Percentiles rank a stretch among this genome's conserved stretches.
phyloP scores from a whole-genome alignment of 2,329 filamentous ascomycete species.

The Diplodia scrobiculata region DNA sequence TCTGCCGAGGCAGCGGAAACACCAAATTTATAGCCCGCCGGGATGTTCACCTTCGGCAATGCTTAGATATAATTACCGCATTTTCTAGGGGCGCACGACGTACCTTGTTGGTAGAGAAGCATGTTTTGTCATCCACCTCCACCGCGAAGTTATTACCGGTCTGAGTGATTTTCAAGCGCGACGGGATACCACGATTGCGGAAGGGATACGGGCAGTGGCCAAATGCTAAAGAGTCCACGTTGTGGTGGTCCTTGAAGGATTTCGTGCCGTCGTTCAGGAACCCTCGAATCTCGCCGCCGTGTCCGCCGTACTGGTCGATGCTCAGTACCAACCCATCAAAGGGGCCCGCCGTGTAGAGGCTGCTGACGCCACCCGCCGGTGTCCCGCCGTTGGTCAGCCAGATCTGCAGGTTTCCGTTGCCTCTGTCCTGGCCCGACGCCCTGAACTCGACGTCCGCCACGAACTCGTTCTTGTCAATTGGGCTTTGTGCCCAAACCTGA shows the following conservation, averaged over 20 bases:
- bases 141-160: conserved; percentile 69
- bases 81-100: conserved; percentile 12
- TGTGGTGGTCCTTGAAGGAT: conserved; percentile 74
- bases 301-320: conserved; percentile 78
- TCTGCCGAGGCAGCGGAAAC: conserved; percentile 86
- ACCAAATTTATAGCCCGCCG: conserved; percentile 79
- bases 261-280: conserved; percentile 90
- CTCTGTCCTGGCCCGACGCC: conserved; percentile 79
- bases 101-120: conserved; percentile 76
- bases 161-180: conserved; percentile 74
- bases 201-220: conserved; percentile 90
- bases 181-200: conserved; percentile 85
- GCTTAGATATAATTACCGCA: conserved; percentile 14
- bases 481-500: conserved; percentile 73
- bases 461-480: conserved; percentile 69
- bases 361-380: conserved; percentile 66
- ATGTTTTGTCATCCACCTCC: conserved; percentile 74
- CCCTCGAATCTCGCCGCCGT: conserved; percentile 78
- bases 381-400: conserved; percentile 80
- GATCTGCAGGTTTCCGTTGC: conserved; percentile 85
- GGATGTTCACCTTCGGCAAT: conserved; percentile 65
- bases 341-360: conserved; percentile 78
- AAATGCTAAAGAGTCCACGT: conserved; percentile 83
- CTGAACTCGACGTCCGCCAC: conserved; percentile 83
- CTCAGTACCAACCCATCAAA: conserved; percentile 92